Conservation (phyloP, 2,329 filamentous ascomycete genomes). For the Hypoxylon sp. region DNA sequence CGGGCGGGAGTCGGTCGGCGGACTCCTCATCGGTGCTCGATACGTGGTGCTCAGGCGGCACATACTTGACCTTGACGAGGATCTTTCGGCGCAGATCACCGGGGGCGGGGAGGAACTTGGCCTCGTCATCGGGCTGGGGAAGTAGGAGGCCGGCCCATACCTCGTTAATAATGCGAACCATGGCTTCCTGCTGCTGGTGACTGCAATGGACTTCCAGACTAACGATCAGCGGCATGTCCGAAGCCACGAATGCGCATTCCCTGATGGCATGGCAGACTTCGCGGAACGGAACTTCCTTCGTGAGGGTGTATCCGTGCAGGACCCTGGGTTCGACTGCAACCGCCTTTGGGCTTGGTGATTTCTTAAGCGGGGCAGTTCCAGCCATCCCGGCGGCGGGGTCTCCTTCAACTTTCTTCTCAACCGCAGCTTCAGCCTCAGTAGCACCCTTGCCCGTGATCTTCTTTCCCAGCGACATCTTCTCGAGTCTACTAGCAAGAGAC, state of each 20-base stretch:
- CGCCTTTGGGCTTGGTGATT: conserved; percentile 48
- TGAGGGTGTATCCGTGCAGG: conserved; percentile 90
- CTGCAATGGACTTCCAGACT: conserved; percentile 92
- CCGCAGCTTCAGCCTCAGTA: conserved; percentile 5
- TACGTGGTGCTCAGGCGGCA: conserved; percentile 56
- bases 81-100: conserved; percentile 81
- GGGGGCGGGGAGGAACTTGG: conserved; percentile 73
- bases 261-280: conserved; percentile 85
- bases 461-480: conserved; percentile 63
- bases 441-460: conserved; percentile 48
- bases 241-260: conserved; percentile 80
- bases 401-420: conserved; percentile 19
- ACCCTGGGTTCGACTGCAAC: conserved; percentile 77
- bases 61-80: conserved; percentile 84
- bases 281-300: conserved; percentile 87
- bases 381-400: not conserved
- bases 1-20: conserved; percentile 47
- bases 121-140: conserved; percentile 63
- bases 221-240: conserved; percentile 88
- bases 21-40: conserved; percentile 49
- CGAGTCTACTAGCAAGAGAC: conserved; percentile 60
- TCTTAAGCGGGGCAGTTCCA: conserved; percentile 34
- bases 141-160: conserved; percentile 83
- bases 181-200: conserved; percentile 83
- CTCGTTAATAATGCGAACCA: conserved; percentile 93